Evolutionary conservation across 495 filamentous ascomycete species (phyloP).

Genomic region (Penicillium cosmopolitanum): DNA sequence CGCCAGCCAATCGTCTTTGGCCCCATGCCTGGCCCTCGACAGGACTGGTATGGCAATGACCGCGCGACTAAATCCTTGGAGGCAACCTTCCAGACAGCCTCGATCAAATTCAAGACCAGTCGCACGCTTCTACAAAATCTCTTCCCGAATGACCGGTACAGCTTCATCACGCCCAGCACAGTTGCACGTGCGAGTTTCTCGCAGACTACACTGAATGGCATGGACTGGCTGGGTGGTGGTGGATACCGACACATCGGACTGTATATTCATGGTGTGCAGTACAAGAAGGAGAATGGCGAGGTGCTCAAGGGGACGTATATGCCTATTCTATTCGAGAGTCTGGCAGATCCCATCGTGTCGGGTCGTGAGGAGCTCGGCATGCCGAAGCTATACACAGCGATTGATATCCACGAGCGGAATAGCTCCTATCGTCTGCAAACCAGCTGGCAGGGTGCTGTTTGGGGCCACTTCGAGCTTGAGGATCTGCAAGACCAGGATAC

Average conservation of each 20-base stretch:
- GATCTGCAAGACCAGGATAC: slow-evolving; percentile 40
- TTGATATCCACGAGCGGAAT: slow-evolving; percentile 45
- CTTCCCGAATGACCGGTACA: slow-evolving; percentile 46
- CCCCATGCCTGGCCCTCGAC: slow-evolving; percentile 57
- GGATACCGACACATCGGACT: slow-evolving; percentile 61
- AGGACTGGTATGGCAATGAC: slow-evolving; percentile 35
- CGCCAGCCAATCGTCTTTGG: slow-evolving; percentile 61
- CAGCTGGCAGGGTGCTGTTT: slow-evolving; percentile 52
- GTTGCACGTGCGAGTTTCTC: slow-evolving; percentile 55
- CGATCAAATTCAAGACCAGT: slow-evolving; percentile 60
- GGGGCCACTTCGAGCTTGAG: slow-evolving; percentile 46
- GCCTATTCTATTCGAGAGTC: slow-evolving; percentile 56
- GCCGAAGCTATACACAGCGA: slow-evolving; percentile 55
- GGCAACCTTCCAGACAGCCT: slow-evolving; percentile 54
- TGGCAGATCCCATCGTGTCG: slow-evolving; percentile 56
- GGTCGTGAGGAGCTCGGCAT: slow-evolving; percentile 61
- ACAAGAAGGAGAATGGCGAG: slow-evolving; percentile 51
- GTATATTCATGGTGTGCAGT: slow-evolving; percentile 61
- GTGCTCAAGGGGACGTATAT: slow-evolving; percentile 54
- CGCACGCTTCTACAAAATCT: slow-evolving; percentile 60
- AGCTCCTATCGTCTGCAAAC: slow-evolving; percentile 43
- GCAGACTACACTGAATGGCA: slow-evolving; percentile 49
- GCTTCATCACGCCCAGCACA: slow-evolving; percentile 52
- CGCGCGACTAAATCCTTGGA: slow-evolving; percentile 27
- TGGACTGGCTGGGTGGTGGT: slow-evolving; percentile 59